Evolutionary conservation across 2,329 filamentous ascomycete genomes (phyloP), one percentile per base, ranked within the genome.

Genomic region (Trichoderma citrinoviride): DNA sequence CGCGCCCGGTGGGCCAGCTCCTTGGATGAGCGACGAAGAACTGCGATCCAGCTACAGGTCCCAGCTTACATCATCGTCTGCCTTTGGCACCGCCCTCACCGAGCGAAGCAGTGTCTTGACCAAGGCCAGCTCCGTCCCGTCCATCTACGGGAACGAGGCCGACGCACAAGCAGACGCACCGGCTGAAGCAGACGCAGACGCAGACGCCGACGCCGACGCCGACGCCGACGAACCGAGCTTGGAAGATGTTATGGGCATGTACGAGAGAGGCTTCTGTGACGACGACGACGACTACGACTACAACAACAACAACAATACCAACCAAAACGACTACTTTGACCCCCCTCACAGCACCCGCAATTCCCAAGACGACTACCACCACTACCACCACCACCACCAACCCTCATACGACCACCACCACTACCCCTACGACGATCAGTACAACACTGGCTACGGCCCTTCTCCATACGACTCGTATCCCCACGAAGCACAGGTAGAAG

Each of bases 61-160:
- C 15, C 84, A 86, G 67, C 74, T 82, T 58, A 83, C 84, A 19
- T 74, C 79, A 41, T 86, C 84, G 3, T 84, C 83, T 5, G 78
- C 79, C 27, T 83, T 83, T 37, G 93, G 89, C 25, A 85, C 83
- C 2, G 70, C 76, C 5, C 87, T 88, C n/a, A 96, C 92, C 1
- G 91, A 94, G 73, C 85, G 91, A 67, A 96, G 91, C 75, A 97
- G 93, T 73, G 83, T 95, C 56, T 76, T 89, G 68, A 95, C 92
- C 3, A 92, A 91, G 70, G 86, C 87, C 66, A 96, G 90, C 79
- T 93, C 90, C 1, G 82, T 88, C 61, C 90, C 79, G 78, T 95
- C 81, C 67, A 83, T 82, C 76, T 76, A 79, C 74, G 58, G 57
- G 8, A 40, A 49, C 53, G 37, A 37, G 3, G 33, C 23, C n/a